Base-by-base conservation (phyloP, 345 rosid species). In the Brassica incana region DNA sequence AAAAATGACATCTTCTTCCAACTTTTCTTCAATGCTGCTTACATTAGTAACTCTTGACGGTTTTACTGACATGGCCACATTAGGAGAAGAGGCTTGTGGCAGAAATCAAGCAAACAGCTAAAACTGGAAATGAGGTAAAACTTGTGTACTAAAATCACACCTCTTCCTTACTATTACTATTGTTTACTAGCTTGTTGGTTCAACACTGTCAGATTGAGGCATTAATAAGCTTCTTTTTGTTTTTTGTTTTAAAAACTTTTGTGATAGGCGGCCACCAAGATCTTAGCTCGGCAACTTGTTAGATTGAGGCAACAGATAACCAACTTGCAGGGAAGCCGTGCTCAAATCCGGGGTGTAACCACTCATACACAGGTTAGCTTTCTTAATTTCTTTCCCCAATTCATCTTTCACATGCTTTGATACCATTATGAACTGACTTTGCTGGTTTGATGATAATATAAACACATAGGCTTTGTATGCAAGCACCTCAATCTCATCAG, bases 51-150 rank as follows among this genome's bases (percentile, higher is more conserved):
- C 11, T 66, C 60, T 69, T 5, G 69, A 14, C 7, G 36, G 48
- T 71, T 59, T 59, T 36, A 36, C 52, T 23, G 48, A 9, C 40
- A 50, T 50, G 16, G 40, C 30, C 67, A 36, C 32, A 35, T 72
- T 74, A 93, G 98, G 99, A 95, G 83, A 95, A 87, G 84, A 92
- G 89, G 81, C 86, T 95, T 87, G 97, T 95, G 45, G 97, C 99
- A 23, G 97, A 95, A 86, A 95, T 95, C 81, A 95, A 95, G 89
- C 89, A 91, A 84, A 92, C 97, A 0, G 99, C 99, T 5, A 95
- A 95, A 81, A 95, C 97, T 3, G 99, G 99, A 71, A 95, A 95
- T 16, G 97, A 95, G 99, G 99, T 78, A 81, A 88, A 38, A 8
- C 40, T 5, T 35, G 40, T 35, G 7, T 35, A 7, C 2, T 35